A percentile compares a stretch with the other conserved stretches of the same genome.
These are phyloP conservation scores for Graphilbum fragrans DNA, from an alignment of 2,329 filamentous ascomycete genomes.

Conservation along the genomic window DNA sequence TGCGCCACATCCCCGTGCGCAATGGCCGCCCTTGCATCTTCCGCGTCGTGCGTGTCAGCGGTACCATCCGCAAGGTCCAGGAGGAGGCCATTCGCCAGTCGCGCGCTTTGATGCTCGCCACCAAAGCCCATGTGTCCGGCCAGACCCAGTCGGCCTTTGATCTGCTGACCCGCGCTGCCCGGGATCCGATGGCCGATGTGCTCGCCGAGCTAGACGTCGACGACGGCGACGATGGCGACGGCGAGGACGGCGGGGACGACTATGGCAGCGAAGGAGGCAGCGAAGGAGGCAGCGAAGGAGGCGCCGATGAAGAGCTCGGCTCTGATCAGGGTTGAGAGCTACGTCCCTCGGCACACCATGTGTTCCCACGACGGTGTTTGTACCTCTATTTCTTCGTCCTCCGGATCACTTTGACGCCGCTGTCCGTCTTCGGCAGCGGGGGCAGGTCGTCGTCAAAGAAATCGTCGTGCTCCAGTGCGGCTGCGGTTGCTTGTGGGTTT, in stretches of 20 bases:
- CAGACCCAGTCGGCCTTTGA: slow-evolving; percentile 18
- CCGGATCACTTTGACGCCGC: slow-evolving; percentile 60
- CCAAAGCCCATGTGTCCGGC: slow-evolving; percentile 37
- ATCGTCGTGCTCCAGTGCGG: slow-evolving; percentile 29
- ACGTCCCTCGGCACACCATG: no score
- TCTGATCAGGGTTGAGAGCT: background rate
- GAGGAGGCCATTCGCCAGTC: slow-evolving; percentile 77
- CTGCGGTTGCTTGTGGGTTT: slow-evolving; percentile 5
- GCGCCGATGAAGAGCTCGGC: slow-evolving; percentile 16
- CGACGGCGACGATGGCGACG: slow-evolving; percentile 31
- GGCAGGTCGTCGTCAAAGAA: slow-evolving; percentile 21
- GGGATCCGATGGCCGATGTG: slow-evolving; percentile 29
- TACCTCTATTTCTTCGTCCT: slow-evolving; percentile 39
- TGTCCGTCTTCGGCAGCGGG: slow-evolving; percentile 14
- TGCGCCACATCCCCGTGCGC: slow-evolving; percentile 53
- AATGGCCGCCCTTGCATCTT: slow-evolving; percentile 61
- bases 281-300: slow-evolving; percentile 19
- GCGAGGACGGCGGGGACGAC: slow-evolving; percentile 20
- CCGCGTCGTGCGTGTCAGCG: slow-evolving; percentile 75
- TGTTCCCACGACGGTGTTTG: background rate
- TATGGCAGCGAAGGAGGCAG: background rate
- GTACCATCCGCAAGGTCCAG: slow-evolving; percentile 86
- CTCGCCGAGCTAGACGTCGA: slow-evolving; percentile 34
- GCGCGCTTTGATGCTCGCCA: slow-evolving; percentile 56
- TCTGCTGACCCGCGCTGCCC: slow-evolving; percentile 16